Percentiles rank a stretch among this genome's conserved stretches.
Evolutionary conservation across 148 eudicot species (phyloP).

Genomic region (Amaranthus hypochondriacus): DNA sequence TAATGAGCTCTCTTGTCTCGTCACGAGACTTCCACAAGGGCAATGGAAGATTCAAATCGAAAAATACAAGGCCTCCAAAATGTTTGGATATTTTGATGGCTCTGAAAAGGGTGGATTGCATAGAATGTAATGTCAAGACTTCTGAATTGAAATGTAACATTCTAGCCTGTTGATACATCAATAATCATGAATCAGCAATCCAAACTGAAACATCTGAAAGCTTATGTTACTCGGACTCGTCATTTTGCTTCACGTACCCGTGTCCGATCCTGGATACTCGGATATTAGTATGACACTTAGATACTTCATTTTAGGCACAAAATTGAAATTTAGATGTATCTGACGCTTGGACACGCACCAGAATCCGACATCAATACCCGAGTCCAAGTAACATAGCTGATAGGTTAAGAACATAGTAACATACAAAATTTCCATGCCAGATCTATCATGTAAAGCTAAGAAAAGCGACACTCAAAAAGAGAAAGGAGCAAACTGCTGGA

Average conservation of each 20-base stretch:
- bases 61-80: slow-evolving; percentile 73
- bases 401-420: neutral
- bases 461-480: neutral
- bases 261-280: too few relatives aligned
- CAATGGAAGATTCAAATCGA: slow-evolving; percentile 74
- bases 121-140: slow-evolving; percentile 55
- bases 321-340: too few relatives aligned
- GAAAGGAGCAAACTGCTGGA: too few relatives aligned
- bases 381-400: neutral
- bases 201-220: neutral
- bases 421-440: neutral
- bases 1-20: slow-evolving; percentile 59
- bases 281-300: too few relatives aligned
- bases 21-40: slow-evolving; percentile 86
- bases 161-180: slow-evolving; percentile 57
- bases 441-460: neutral
- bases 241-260: too few relatives aligned
- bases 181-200: neutral
- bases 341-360: too few relatives aligned
- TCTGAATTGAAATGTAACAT: slow-evolving; percentile 87
- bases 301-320: too few relatives aligned
- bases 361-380: too few relatives aligned
- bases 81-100: slow-evolving; percentile 73
- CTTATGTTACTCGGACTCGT: too few relatives aligned
- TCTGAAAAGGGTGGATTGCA: slow-evolving; percentile 61